Evolutionary conservation across 2,329 filamentous ascomycete genomes (phyloP), one percentile per base, ranked within the genome.

Genomic region (Huntiella moniliformis): DNA sequence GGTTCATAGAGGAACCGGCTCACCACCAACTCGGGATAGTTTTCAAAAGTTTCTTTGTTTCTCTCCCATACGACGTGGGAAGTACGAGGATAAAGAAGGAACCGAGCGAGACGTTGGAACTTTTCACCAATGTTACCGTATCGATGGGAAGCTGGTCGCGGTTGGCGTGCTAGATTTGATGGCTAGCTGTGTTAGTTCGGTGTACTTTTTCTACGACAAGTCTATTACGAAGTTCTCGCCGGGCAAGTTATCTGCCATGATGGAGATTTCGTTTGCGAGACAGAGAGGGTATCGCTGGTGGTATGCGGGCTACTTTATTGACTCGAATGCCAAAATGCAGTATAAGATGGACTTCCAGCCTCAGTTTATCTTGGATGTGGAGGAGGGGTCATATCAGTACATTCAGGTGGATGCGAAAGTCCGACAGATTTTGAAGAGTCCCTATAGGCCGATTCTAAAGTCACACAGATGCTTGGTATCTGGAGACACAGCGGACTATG

Each of bases 261-360:
- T 77, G 51, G 83, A 91, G 59, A 80, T 83, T 50, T 67, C 75
- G 0, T 59, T 91, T 22, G 79, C 82, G 0, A 61, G 68, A 2
- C 82, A 88, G 55, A 66, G 65, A 4, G 77, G 73, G 0, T 86
- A 87, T 54, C 63, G 70, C 38, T 85, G 74, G 67, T 91, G 84
- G 71, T 91, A 88, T 60, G 79, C 70, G 4, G 77, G 83, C 4
- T 88, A 77, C 59, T 91, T 88, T 55, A 88, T 91, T 49, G 82
- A 87, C 58, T 75, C 65, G 46, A 88, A 82, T 55, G 67, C 72
- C 45, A 91, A 91, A 64, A 88, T 91, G 83, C 68, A 70, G 53
- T 91, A 91, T 65, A 91, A 91, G 64, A 79, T 77, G 48, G 79
- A 86, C 56, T 91, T 82, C 57, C 66, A 68, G 8, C 82, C 82